phyloP scores from a whole-genome alignment of 106 monocot species.

The Dioscorea alata region DNA sequence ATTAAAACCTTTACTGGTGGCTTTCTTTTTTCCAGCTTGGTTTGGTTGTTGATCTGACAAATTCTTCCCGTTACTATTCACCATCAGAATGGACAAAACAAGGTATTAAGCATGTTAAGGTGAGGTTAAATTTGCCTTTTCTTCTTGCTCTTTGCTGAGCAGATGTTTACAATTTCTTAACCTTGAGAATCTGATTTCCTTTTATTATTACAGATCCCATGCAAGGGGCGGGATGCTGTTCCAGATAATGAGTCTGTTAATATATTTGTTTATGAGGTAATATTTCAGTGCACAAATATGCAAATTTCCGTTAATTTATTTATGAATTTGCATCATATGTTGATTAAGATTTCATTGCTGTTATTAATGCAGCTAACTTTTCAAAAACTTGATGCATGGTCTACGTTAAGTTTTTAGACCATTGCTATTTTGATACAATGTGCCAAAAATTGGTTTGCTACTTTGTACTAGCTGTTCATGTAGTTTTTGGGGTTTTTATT shows the following conservation, averaged over 20 bases:
- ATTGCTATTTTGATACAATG: too few species aligned
- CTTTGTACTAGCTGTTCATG: too few species aligned
- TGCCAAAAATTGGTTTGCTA: too few species aligned
- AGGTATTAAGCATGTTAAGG: conserved; percentile 89
- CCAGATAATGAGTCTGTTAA: conserved; percentile 92
- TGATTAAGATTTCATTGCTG: too few species aligned
- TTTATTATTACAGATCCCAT: conserved; percentile 56
- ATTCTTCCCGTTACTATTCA: conserved; percentile 80
- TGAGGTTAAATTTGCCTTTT: conserved; percentile 13
- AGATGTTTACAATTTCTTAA: background rate
- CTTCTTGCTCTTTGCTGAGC: background rate
- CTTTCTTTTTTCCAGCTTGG: conserved; percentile 52
- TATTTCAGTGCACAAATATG: background rate
- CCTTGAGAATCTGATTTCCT: too few species aligned
- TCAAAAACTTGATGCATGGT: too few species aligned
- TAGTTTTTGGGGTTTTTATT: too few species aligned
- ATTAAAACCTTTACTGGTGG: background rate
- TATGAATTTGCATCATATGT: too few species aligned
- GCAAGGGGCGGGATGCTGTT: conserved; percentile 90
- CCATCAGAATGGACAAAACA: conserved; percentile 69
- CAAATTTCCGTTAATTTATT: too few species aligned
- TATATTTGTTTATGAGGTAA: conserved; percentile 72
- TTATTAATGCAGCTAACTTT: too few species aligned
- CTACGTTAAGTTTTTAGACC: too few species aligned
- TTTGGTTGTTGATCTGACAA: conserved; percentile 94